phyloP scores from a whole-genome alignment of 2,329 filamentous ascomycete species.

The Paracamarosporium sp. region DNA sequence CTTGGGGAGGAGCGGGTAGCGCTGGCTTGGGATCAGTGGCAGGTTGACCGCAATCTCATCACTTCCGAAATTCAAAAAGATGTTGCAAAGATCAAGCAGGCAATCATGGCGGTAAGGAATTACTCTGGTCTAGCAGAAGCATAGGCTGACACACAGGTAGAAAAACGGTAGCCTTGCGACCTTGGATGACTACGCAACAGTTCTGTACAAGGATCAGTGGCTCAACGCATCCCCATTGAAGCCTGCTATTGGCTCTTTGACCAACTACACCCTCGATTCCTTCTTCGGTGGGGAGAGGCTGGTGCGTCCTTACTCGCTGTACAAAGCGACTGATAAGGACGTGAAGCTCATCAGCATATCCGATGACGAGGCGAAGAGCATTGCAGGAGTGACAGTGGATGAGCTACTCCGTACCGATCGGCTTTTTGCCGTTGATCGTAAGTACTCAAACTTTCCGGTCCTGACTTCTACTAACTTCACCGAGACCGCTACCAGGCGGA shows the following conservation, averaged over 20 bases:
- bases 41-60: constrained; percentile 8
- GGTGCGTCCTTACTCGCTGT: constrained; percentile 7
- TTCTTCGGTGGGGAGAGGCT: constrained; percentile 1
- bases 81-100: constrained; percentile 2
- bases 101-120: constrained; percentile 4
- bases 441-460: not conserved
- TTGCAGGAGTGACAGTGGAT: not conserved
- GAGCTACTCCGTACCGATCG: not conserved
- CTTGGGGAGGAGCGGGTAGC: constrained; percentile 6
- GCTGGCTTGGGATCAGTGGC: constrained; percentile 10
- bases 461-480: not conserved
- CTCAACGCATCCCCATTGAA: constrained; percentile 4
- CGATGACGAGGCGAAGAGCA: constrained; percentile 8
- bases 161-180: not conserved
- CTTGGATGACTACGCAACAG: constrained; percentile 6
- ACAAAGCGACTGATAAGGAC: constrained; percentile 6
- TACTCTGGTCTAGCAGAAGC: no score
- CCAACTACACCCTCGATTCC: constrained; percentile 8
- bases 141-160: not conserved
- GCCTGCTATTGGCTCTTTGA: constrained; percentile 8
- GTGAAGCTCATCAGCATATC: constrained; percentile 7
- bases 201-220: constrained; percentile 10
- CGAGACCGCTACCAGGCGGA: constrained; percentile 7
- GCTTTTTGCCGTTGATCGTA: constrained; percentile 8
- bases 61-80: not conserved